Evolutionary conservation across 2,329 filamentous ascomycete species (phyloP).

Genomic region (Tolypocladium inflatum): DNA sequence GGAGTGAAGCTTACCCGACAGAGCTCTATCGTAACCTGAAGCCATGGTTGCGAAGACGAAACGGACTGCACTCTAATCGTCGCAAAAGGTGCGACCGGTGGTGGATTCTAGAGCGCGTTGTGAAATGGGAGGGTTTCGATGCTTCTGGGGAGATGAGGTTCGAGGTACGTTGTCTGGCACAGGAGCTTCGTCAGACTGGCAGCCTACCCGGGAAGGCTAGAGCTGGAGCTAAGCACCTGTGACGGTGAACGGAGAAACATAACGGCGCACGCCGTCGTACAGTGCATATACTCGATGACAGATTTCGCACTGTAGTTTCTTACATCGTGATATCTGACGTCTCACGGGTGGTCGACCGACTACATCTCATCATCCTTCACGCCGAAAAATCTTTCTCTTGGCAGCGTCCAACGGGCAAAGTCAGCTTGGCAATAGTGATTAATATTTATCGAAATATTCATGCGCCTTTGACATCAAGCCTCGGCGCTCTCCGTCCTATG

Average conservation of each 20-base stretch:
- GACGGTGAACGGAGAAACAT: conserved; percentile 18
- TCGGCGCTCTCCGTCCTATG: background rate
- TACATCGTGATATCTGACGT: background rate
- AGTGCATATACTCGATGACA: background rate
- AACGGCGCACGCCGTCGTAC: conserved; percentile 9
- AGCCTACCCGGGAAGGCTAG: conserved; percentile 24
- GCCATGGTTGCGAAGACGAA: conserved; percentile 45
- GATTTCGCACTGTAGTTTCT: background rate
- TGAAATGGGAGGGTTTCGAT: conserved; percentile 3
- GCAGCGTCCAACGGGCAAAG: background rate
- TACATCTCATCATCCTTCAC: too few relatives aligned
- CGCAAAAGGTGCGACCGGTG: background rate
- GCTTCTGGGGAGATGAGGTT: conserved; percentile 1
- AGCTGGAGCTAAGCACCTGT: conserved; percentile 12
- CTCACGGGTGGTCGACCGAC: background rate
- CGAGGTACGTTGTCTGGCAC: conserved; percentile 5
- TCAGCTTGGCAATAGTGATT: background rate
- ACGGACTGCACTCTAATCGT: background rate
- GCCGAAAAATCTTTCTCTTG: background rate
- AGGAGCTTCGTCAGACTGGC: conserved; percentile 30
- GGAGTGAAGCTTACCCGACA: conserved; percentile 68
- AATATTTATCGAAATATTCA: background rate
- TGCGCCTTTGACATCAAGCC: background rate
- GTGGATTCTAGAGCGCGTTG: background rate
- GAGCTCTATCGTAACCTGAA: conserved; percentile 97